These are phyloP conservation scores for Myxozyma vanderwaltii DNA, from an alignment of 805 yeast genomes.

Conservation along the genomic window DNA sequence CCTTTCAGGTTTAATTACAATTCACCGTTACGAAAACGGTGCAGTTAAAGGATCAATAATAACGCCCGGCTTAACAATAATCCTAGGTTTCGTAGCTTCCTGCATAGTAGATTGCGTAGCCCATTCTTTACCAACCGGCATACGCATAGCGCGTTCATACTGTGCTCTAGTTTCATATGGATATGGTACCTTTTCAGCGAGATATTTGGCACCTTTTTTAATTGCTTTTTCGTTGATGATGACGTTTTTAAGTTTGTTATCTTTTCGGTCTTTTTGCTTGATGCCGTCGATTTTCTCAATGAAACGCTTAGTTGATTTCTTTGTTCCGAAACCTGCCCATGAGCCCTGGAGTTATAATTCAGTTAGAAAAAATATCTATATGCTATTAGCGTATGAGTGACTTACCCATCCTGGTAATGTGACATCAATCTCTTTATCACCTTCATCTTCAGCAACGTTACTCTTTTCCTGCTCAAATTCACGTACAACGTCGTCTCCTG, in stretches of 20 bases:
- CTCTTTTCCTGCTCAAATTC: slow-evolving; percentile 81
- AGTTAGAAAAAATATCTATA: no score
- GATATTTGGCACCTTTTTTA: slow-evolving; percentile 83
- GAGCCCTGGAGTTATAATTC: slow-evolving; percentile 53
- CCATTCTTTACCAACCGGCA: slow-evolving; percentile 99
- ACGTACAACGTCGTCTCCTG: slow-evolving; percentile 89
- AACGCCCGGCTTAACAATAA: slow-evolving; percentile 81
- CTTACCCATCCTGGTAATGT: slow-evolving; percentile 86
- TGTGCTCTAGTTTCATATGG: slow-evolving; percentile 93
- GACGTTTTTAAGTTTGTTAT: slow-evolving; percentile 73
- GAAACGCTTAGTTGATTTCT: slow-evolving; percentile 55
- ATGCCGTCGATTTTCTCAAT: slow-evolving; percentile 78
- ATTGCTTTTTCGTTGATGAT: slow-evolving; percentile 85
- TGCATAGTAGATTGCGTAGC: slow-evolving; percentile 84
- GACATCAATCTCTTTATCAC: slow-evolving; percentile 79
- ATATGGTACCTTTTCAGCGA: slow-evolving; percentile 87
- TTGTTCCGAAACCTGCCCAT: slow-evolving; percentile 78
- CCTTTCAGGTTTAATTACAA: no score
- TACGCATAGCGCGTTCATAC: slow-evolving; percentile 87
- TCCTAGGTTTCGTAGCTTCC: slow-evolving; percentile 83
- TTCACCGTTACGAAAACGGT: slow-evolving; percentile 56
- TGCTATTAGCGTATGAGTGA: background rate
- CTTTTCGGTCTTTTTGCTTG: slow-evolving; percentile 71
- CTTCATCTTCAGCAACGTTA: slow-evolving; percentile 70
- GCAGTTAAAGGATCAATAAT: slow-evolving; percentile 90